These are phyloP conservation scores for Penicillium angulare DNA, from an alignment of 495 filamentous ascomycete genomes.

Conservation along the genomic window DNA sequence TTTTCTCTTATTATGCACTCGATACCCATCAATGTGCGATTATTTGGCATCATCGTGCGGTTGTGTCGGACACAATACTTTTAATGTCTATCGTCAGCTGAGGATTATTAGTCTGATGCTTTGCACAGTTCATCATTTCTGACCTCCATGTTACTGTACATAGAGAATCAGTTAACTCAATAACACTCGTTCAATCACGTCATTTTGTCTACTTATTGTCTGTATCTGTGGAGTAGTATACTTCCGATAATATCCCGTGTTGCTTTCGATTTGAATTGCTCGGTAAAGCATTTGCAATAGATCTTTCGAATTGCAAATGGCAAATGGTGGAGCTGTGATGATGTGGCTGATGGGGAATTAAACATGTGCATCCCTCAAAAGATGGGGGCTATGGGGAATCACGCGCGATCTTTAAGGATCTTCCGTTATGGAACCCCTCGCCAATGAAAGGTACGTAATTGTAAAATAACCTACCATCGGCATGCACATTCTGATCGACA, in stretches of 20 bases:
- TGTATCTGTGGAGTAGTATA: neutral
- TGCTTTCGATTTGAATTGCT: too few relatives aligned
- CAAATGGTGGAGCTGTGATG: neutral
- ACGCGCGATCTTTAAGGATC: too few relatives aligned
- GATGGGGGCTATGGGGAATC: too few relatives aligned
- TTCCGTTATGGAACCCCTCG: too few relatives aligned
- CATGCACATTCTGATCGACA: too few relatives aligned
- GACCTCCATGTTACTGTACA: neutral
- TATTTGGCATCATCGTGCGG: slow-evolving; percentile 1
- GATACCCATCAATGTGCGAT: slow-evolving; percentile 28
- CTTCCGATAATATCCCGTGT: too few relatives aligned
- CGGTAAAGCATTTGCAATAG: too few relatives aligned
- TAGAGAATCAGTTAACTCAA: neutral
- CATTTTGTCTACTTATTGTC: slow-evolving; percentile 1
- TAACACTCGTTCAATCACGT: slow-evolving; percentile 4
- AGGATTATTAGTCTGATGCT: neutral
- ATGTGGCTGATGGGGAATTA: too few relatives aligned
- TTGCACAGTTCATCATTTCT: neutral
- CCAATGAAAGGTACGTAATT: too few relatives aligned
- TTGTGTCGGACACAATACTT: slow-evolving; percentile 15
- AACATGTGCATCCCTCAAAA: too few relatives aligned
- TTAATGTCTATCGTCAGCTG: slow-evolving; percentile 6
- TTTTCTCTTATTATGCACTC: slow-evolving; percentile 20
- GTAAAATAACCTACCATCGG: too few relatives aligned
- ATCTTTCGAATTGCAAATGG: too few relatives aligned